Percentiles rank a stretch among this genome's conserved stretches.
Evolutionary conservation across 108 stramenopile genomes (phyloP).

Genomic region (Nannochloropsis oceanica): DNA sequence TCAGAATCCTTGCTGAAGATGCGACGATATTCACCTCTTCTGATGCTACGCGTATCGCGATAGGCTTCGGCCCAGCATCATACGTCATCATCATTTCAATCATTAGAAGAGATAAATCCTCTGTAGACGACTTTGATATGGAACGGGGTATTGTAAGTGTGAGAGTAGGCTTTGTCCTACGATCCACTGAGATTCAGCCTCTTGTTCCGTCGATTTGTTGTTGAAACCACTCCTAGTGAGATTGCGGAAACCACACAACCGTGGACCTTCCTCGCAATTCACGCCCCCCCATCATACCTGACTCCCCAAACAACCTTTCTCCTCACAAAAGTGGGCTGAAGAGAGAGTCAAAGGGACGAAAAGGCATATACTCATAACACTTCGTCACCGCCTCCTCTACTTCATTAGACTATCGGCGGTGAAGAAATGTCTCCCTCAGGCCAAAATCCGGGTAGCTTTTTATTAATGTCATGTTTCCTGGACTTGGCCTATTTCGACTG

Average conservation of each 20-base stretch:
- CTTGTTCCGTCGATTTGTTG: conserved; percentile 67
- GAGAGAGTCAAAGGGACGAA: not conserved
- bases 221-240: not conserved
- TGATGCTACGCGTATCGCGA: conserved; percentile 10
- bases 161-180: conserved; percentile 91
- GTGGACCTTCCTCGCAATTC: not conserved
- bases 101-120: conserved; percentile 78
- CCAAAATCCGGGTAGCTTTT: not conserved
- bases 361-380: too few relatives aligned
- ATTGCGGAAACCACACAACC: not conserved
- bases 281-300: not conserved
- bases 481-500: too few relatives aligned
- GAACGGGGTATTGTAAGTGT: conserved; percentile 85
- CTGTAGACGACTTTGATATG: conserved; percentile 77
- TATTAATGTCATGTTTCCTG: too few relatives aligned
- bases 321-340: not conserved
- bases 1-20: conserved; percentile 45
- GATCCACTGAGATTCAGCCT: conserved; percentile 92
- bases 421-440: not conserved
- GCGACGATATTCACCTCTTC: conserved; percentile 32
- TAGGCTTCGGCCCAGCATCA: conserved; percentile 24
- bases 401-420: not conserved
- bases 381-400: not conserved
- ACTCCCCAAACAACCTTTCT: not conserved
- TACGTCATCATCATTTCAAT: conserved; percentile 47